These are phyloP conservation scores for Alloteropsis semialata DNA, from an alignment of 176 grass and related monocot genomes.

Conservation along the genomic window DNA sequence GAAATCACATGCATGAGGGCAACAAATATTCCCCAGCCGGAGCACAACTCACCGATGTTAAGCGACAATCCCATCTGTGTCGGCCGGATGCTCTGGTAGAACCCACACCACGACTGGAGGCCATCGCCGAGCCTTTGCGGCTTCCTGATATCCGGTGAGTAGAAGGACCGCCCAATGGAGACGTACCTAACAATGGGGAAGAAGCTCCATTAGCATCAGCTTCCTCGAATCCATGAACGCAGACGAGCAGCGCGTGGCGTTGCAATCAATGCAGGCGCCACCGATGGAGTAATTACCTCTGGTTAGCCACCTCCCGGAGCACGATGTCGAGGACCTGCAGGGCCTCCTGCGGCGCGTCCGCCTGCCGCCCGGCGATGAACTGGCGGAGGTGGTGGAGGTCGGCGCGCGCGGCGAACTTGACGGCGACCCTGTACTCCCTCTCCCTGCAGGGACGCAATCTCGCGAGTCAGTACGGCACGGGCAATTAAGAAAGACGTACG, in stretches of 20 bases:
- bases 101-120: slow-evolving; percentile 88
- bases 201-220: not conserved
- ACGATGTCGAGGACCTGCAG: slow-evolving; percentile 97
- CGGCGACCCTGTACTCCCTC: slow-evolving; percentile 79
- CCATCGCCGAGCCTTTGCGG: slow-evolving; percentile 83
- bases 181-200: slow-evolving; percentile 49
- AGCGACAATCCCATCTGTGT: slow-evolving; percentile 93
- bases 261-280: slow-evolving; percentile 22
- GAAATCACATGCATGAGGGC: slow-evolving; percentile 37
- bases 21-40: slow-evolving; percentile 29
- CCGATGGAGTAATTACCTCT: slow-evolving; percentile 50
- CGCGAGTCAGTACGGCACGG: not conserved
- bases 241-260: not conserved
- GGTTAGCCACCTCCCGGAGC: slow-evolving; percentile 79
- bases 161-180: slow-evolving; percentile 88
- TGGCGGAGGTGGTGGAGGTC: slow-evolving; percentile 88
- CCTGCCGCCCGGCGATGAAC: slow-evolving; percentile 84
- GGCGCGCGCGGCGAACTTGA: slow-evolving; percentile 95
- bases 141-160: slow-evolving; percentile 88
- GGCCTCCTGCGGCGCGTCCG: slow-evolving; percentile 81
- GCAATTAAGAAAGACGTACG: not conserved
- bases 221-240: not conserved
- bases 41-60: slow-evolving; percentile 68
- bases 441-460: slow-evolving; percentile 50
- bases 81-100: slow-evolving; percentile 93